Conservation (phyloP, 139 green algal species). For the Diplosphaera chodatii region DNA sequence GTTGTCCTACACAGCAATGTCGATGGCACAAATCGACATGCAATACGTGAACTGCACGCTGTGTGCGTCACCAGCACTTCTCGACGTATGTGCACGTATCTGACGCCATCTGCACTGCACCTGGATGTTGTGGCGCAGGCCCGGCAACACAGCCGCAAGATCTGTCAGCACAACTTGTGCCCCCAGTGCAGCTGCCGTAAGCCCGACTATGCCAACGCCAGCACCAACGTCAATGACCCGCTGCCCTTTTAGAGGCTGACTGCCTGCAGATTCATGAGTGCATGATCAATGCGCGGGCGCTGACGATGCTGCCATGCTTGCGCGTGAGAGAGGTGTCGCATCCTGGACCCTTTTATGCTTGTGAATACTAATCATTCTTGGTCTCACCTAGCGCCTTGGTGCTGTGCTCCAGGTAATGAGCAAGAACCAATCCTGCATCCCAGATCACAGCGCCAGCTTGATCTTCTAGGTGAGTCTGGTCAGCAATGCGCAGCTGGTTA, state of each 20-base stretch:
- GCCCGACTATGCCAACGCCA: slow-evolving; percentile 24
- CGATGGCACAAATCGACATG: too few species aligned
- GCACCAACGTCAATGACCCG: slow-evolving; percentile 27
- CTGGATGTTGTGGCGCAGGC: slow-evolving; percentile 25
- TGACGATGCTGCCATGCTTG: too few species aligned
- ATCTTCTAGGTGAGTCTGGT: slow-evolving; percentile 6
- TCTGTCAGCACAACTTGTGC: slow-evolving; percentile 29
- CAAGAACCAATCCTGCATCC: slow-evolving; percentile 22
- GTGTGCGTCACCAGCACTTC: too few species aligned
- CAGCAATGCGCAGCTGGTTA: not conserved
- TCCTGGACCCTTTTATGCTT: too few species aligned
- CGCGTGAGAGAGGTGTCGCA: too few species aligned
- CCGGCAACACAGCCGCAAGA: slow-evolving; percentile 18
- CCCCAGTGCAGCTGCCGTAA: slow-evolving; percentile 30
- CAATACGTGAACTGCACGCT: too few species aligned
- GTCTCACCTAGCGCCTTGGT: not conserved
- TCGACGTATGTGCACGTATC: too few species aligned
- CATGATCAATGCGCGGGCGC: too few species aligned
- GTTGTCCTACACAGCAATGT: slow-evolving; percentile 24
- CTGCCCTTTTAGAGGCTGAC: not conserved
- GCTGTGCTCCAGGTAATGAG: slow-evolving; percentile 9
- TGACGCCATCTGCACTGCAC: slow-evolving; percentile 4
- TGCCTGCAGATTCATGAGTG: too few species aligned
- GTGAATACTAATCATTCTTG: too few species aligned
- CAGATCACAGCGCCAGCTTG: slow-evolving; percentile 29